A percentile compares a stretch with the other conserved stretches of the same genome.
Evolutionary conservation across 2,329 filamentous ascomycete genomes (phyloP).

Genomic region (Alternaria novae-zelandiae): DNA sequence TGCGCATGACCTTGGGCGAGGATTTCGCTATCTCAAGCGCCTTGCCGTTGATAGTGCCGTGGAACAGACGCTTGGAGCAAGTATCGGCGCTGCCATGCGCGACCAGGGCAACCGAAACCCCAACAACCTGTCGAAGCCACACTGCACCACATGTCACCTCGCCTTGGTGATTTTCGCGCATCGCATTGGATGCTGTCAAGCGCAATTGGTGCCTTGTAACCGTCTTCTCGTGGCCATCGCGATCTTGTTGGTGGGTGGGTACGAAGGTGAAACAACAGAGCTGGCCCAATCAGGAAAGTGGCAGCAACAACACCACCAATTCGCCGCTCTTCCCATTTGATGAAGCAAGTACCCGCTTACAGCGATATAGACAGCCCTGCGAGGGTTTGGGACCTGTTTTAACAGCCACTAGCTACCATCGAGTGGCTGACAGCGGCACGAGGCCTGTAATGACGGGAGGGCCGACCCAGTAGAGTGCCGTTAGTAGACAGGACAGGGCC

Average conservation of each 20-base stretch:
- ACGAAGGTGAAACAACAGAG: slow-evolving; percentile 6
- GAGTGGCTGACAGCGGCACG: slow-evolving; percentile 17
- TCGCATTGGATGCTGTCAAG: not conserved
- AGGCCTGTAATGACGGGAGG: slow-evolving; percentile 9
- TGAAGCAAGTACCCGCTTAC: slow-evolving; percentile 1
- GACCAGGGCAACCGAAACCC: not conserved
- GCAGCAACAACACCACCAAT: slow-evolving; percentile 8
- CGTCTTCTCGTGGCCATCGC: not conserved
- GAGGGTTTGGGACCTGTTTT: not conserved
- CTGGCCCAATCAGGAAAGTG: slow-evolving; percentile 19
- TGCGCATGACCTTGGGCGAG: not conserved
- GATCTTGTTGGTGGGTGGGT: slow-evolving; percentile 10
- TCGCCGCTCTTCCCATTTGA: not conserved
- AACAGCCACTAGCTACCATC: not conserved
- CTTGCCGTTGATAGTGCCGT: not conserved
- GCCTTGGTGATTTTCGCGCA: not conserved
- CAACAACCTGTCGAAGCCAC: not conserved
- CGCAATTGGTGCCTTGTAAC: not conserved
- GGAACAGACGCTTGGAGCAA: not conserved
- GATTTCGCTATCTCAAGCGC: not conserved
- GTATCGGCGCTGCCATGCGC: not conserved
- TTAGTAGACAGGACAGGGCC: slow-evolving; percentile 2
- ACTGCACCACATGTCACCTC: slow-evolving; percentile 6
- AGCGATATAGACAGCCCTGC: not conserved
- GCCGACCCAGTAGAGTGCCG: slow-evolving; percentile 5